Conservation (phyloP, 345 rosid species). For the Citrus inodora region DNA sequence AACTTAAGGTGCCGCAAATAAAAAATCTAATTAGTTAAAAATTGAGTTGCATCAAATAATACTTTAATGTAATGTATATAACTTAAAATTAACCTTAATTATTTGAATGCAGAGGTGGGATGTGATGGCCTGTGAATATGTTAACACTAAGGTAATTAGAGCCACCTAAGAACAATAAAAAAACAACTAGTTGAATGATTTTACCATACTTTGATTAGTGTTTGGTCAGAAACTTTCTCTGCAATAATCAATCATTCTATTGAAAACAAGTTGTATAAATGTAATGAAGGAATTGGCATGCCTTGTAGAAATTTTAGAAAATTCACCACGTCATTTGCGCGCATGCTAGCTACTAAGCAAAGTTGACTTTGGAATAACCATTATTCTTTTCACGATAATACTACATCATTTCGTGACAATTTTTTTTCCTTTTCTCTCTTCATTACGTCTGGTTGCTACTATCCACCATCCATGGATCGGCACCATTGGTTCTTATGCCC, state of each 20-base stretch:
- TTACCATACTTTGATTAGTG: neutral
- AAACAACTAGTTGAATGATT: neutral
- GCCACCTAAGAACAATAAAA: neutral
- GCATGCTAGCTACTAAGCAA: neutral
- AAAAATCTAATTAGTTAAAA: too few species aligned
- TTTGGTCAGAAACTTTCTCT: neutral
- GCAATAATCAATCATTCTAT: neutral
- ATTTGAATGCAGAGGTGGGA: neutral
- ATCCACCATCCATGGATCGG: neutral
- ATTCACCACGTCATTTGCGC: neutral
- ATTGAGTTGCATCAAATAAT: too few species aligned
- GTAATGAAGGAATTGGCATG: neutral
- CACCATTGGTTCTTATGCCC: neutral
- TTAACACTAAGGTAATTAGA: neutral
- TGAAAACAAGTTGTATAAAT: neutral
- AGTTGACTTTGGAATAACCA: neutral
- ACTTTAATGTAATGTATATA: too few species aligned
- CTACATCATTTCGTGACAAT: too few species aligned
- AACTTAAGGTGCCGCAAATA: too few species aligned
- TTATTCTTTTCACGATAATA: neutral
- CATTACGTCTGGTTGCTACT: neutral
- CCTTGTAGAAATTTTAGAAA: neutral
- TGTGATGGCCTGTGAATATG: neutral
- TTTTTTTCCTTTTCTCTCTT: neutral
- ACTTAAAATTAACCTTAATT: neutral